Evolutionary conservation across 495 filamentous ascomycete genomes (phyloP).

Genomic region (Paragyromitra xinjiangensis): DNA sequence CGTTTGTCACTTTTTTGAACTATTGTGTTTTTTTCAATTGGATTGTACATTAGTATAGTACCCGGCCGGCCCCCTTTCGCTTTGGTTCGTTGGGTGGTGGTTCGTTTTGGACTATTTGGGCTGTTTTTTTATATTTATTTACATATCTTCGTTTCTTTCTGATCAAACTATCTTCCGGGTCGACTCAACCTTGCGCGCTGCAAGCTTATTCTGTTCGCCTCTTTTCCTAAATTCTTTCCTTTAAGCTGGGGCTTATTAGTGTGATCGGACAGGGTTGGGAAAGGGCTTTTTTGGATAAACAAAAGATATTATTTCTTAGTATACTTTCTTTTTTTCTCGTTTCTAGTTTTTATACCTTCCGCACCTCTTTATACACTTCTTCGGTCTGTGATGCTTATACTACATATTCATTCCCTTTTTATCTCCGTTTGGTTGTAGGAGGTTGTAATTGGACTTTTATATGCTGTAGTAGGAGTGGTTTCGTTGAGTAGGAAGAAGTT

Average conservation of each 20-base stretch:
- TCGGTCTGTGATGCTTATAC: not conserved
- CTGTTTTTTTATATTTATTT: conserved; percentile 28
- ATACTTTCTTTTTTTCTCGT: not conserved
- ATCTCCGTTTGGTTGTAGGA: not conserved
- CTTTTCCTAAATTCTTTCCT: conserved; percentile 4
- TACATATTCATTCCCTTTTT: not conserved
- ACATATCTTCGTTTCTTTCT: conserved; percentile 21
- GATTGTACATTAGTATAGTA: conserved; percentile 51
- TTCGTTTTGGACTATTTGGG: conserved; percentile 30
- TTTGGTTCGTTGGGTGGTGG: conserved; percentile 14
- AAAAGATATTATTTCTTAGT: conserved; percentile 21
- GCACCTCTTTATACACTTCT: not conserved
- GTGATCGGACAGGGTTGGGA: not conserved
- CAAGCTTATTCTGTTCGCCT: conserved; percentile 5
- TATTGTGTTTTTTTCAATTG: conserved; percentile 13
- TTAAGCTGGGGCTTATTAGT: not conserved
- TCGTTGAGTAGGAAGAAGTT: not conserved
- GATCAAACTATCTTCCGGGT: not conserved
- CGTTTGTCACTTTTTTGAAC: not conserved
- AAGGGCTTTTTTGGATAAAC: not conserved
- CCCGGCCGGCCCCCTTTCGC: conserved; percentile 11
- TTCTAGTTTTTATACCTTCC: not conserved
- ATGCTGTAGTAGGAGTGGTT: not conserved
- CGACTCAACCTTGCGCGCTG: not conserved
- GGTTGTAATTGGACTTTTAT: conserved; percentile 3